Evolutionary conservation across 805 yeast species (phyloP).

Genomic region (Yarrowia keelungensis): DNA sequence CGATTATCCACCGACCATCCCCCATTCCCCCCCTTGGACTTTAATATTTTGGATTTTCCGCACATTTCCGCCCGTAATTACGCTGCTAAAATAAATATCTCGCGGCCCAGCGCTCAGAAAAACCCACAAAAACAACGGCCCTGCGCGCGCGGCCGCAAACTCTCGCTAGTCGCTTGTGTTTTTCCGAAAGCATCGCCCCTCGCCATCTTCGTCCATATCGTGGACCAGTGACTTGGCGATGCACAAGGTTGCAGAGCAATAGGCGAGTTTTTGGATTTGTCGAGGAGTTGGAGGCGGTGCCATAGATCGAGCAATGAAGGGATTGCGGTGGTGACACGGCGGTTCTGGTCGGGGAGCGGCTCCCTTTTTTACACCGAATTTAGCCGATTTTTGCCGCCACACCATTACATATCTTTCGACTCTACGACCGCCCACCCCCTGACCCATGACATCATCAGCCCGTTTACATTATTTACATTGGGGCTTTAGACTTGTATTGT

Average conservation of each 20-base stretch:
- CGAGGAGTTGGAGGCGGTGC: background rate
- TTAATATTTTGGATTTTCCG: background rate
- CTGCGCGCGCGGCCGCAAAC: background rate
- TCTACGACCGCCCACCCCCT: slow-evolving; percentile 4
- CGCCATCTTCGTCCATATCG: background rate
- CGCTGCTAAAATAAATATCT: background rate
- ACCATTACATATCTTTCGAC: background rate
- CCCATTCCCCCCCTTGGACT: background rate
- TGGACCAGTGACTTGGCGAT: slow-evolving; percentile 23
- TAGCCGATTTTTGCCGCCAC: background rate
- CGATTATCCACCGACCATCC: background rate
- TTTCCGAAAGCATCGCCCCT: background rate
- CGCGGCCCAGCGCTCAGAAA: background rate
- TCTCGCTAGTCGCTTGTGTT: background rate
- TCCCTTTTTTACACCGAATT: background rate
- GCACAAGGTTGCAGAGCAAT: slow-evolving; percentile 31
- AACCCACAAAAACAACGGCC: background rate
- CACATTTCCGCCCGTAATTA: background rate
- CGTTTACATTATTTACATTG: slow-evolving; percentile 34
- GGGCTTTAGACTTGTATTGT: slow-evolving; percentile 20
- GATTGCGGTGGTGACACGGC: no score
- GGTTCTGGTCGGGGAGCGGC: no score
- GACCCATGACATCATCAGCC: slow-evolving; percentile 30
- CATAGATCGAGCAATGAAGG: background rate
- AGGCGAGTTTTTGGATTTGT: slow-evolving; percentile 19